phyloP scores from a whole-genome alignment of 2,329 filamentous ascomycete species.

The Capronia epimyces region DNA sequence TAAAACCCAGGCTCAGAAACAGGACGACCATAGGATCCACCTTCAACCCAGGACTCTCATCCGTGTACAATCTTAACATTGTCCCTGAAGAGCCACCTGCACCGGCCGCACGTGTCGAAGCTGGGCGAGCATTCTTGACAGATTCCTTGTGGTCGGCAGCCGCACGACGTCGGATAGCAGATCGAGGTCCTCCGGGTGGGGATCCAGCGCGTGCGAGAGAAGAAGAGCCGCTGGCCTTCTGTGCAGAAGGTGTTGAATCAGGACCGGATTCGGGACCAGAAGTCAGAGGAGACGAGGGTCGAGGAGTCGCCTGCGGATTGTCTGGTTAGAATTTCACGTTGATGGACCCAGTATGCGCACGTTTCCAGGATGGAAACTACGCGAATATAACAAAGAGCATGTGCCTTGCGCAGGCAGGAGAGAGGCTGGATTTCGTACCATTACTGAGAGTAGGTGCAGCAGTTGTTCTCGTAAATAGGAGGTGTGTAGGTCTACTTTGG shows the following conservation, averaged over 20 bases:
- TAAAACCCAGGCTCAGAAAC: slow-evolving; percentile 93
- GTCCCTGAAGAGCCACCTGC: slow-evolving; percentile 95
- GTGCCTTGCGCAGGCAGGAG: not conserved
- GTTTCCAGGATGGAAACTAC: not conserved
- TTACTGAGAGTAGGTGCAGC: not conserved
- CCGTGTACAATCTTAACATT: slow-evolving; percentile 98
- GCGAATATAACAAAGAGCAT: not conserved
- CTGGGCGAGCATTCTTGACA: slow-evolving; percentile 85
- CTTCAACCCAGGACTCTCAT: slow-evolving; percentile 94
- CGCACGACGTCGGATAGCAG: slow-evolving; percentile 88
- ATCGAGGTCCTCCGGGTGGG: slow-evolving; percentile 87
- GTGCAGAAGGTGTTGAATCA: slow-evolving; percentile 44
- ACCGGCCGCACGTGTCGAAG: slow-evolving; percentile 86
- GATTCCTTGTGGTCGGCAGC: slow-evolving; percentile 97
- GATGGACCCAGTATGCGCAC: not conserved
- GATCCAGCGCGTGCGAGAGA: slow-evolving; percentile 74
- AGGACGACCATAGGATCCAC: slow-evolving; percentile 97
- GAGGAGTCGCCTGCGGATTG: slow-evolving; percentile 13
- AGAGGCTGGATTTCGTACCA: not conserved
- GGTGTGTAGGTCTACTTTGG: not conserved
- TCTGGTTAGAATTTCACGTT: not conserved
- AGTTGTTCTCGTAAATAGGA: not conserved
- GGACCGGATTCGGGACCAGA: slow-evolving; percentile 43
- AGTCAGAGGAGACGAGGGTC: slow-evolving; percentile 41
- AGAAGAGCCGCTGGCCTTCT: slow-evolving; percentile 59